A percentile compares a stretch with the other conserved stretches of the same genome.
These are phyloP conservation scores for Helichrysum umbraculigerum DNA, from an alignment of 129 eudicot genomes.

Conservation along the genomic window DNA sequence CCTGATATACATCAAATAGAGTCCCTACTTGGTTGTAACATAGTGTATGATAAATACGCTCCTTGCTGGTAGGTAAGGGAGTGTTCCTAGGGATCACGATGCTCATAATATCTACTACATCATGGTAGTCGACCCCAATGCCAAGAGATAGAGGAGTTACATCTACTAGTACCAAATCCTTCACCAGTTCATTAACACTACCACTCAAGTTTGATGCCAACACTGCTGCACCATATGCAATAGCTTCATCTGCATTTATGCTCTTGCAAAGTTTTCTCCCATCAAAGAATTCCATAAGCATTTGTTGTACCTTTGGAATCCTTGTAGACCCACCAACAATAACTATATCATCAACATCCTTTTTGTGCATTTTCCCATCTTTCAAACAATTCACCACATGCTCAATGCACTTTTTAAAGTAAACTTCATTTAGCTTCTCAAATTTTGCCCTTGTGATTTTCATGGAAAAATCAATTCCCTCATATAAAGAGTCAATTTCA, in stretches of 20 bases:
- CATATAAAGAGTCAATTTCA: conserved; percentile 12
- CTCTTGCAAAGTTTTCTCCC: conserved; percentile 25
- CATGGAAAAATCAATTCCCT: conserved; percentile 16
- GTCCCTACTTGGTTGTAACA: neutral
- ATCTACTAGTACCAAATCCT: conserved; percentile 3
- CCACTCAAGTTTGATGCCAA: conserved; percentile 23
- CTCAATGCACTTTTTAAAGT: conserved; percentile 21
- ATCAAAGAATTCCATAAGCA: conserved; percentile 27
- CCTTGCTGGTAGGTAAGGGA: conserved; percentile 19
- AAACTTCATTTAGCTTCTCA: conserved; percentile 17
- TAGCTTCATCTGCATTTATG: conserved; percentile 23
- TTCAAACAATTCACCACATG: conserved; percentile 28
- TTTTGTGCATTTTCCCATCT: conserved; percentile 20
- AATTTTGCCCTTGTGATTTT: conserved; percentile 16
- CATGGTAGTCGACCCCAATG: neutral
- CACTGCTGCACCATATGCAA: conserved; percentile 30
- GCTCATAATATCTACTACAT: conserved; percentile 1
- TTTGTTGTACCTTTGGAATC: conserved; percentile 31
- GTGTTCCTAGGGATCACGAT: conserved; percentile 28
- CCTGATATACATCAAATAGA: neutral
- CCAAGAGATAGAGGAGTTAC: conserved; percentile 34
- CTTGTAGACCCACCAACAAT: conserved; percentile 35
- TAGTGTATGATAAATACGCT: neutral
- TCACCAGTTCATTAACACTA: neutral
- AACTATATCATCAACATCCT: conserved; percentile 25